A percentile compares a stretch with the other conserved stretches of the same genome.
Conservation (phyloP, 768 basidiomycete species). For the Hirschioporus abietinus region DNA sequence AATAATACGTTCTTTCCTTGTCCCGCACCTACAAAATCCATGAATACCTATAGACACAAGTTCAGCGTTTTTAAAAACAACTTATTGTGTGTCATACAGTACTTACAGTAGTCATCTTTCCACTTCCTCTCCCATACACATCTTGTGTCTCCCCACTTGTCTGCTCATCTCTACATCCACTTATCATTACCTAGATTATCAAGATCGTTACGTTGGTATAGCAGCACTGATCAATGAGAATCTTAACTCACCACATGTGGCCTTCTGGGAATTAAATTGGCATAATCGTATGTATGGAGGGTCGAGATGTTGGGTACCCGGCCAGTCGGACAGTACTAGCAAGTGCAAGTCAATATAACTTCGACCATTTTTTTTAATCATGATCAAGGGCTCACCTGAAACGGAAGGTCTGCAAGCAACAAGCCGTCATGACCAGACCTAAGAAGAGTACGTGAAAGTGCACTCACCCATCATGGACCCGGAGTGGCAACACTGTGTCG, state of each 20-base stretch:
- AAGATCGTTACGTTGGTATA: neutral
- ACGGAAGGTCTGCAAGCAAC: neutral
- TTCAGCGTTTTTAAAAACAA: too few relatives aligned
- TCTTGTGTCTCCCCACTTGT: neutral
- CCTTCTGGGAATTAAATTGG: neutral
- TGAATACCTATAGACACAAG: neutral
- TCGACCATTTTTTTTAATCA: too few relatives aligned
- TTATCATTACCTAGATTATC: neutral
- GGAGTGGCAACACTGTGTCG: neutral
- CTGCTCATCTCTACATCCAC: neutral
- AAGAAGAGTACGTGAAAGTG: neutral
- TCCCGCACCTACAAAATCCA: neutral
- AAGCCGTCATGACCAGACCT: neutral
- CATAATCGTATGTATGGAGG: neutral
- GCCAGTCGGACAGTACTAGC: neutral
- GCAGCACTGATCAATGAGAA: too few relatives aligned
- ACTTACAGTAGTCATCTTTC: neutral
- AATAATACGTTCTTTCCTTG: neutral
- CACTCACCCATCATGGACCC: neutral
- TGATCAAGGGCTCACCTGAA: neutral
- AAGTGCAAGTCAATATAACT: neutral
- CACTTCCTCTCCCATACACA: neutral
- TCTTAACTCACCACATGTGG: neutral
- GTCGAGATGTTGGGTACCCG: neutral
- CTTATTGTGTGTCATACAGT: too few relatives aligned